These are phyloP conservation scores for Mycena olivaceomarginata DNA, from an alignment of 768 basidiomycete species.

Conservation along the genomic window DNA sequence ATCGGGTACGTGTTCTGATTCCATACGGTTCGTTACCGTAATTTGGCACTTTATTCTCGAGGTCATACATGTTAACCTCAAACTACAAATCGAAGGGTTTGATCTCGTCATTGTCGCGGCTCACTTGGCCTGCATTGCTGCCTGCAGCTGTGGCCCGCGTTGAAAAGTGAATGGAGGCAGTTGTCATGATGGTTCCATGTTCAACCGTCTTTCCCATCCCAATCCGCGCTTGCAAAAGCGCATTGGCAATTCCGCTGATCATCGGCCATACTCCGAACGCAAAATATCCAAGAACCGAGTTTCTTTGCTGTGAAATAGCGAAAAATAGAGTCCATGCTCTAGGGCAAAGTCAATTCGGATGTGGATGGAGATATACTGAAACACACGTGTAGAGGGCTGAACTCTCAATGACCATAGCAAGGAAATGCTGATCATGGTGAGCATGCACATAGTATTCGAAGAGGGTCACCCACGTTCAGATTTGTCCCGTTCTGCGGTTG, in stretches of 20 bases:
- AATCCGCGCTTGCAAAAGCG: background rate
- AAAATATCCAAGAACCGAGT: background rate
- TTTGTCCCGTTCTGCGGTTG: background rate
- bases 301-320: background rate
- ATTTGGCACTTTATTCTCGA: too few species aligned
- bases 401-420: slow-evolving; percentile 1
- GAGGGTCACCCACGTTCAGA: background rate
- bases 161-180: background rate
- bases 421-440: background rate
- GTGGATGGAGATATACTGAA: background rate
- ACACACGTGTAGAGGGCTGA: background rate
- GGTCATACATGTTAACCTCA: too few species aligned
- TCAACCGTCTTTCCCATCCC: background rate
- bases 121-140: too few species aligned
- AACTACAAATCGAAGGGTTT: too few species aligned
- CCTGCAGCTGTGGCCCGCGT: background rate
- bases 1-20: too few species aligned
- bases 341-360: background rate
- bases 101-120: too few species aligned
- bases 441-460: background rate
- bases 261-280: background rate
- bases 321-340: slow-evolving; percentile 2
- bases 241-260: background rate
- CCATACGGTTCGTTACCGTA: too few species aligned
- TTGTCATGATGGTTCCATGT: background rate